Evolutionary conservation across 768 basidiomycete genomes (phyloP).

Genomic region (Termitomyces sp.): DNA sequence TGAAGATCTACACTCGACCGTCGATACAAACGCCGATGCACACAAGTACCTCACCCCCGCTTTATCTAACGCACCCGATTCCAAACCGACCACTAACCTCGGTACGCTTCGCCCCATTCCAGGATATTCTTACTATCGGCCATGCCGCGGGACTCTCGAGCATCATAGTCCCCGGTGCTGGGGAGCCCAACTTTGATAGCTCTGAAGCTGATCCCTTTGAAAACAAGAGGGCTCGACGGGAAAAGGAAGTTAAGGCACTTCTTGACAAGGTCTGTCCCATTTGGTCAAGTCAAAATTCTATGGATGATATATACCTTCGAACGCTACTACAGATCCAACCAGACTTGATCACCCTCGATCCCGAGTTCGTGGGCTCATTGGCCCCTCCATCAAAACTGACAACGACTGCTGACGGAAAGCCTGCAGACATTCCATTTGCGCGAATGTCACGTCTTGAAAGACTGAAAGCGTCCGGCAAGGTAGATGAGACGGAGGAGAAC

Average conservation of each 20-base stretch:
- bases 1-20: constrained; percentile 68
- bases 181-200: constrained; percentile 94
- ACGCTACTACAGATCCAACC: constrained; percentile 63
- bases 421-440: constrained; percentile 53
- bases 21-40: constrained; percentile 55
- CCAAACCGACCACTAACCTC: constrained; percentile 73
- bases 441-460: constrained; percentile 78
- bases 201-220: constrained; percentile 95
- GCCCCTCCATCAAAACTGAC: constrained; percentile 57
- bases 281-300: neutral
- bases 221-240: constrained; percentile 70
- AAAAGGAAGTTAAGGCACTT: constrained; percentile 86
- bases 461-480: constrained; percentile 67
- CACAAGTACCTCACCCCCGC: constrained; percentile 54
- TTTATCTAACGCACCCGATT: constrained; percentile 87
- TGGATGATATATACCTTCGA: neutral
- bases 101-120: constrained; percentile 84
- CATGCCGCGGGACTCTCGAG: constrained; percentile 77
- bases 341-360: constrained; percentile 84
- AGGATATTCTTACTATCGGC: constrained; percentile 78
- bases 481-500: constrained; percentile 57
- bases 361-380: constrained; percentile 69
- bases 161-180: constrained; percentile 86
- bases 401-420: constrained; percentile 32
- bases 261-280: constrained; percentile 72